These are phyloP conservation scores for Crithidia expoeki DNA, from an alignment of 208 protist genomes.

Conservation along the genomic window DNA sequence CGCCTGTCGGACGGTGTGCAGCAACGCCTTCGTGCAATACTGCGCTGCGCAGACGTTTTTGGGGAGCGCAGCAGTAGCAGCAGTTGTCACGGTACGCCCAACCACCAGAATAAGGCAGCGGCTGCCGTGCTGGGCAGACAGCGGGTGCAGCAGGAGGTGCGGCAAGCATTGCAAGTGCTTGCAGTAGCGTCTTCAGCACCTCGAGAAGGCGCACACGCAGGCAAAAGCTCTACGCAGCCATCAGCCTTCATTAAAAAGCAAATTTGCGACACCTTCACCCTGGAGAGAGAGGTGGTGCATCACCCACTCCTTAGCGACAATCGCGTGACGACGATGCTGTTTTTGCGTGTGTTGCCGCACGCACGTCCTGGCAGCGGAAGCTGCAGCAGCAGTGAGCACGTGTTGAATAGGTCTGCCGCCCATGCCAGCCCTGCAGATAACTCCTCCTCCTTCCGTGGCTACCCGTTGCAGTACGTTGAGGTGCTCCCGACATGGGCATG, in stretches of 20 bases:
- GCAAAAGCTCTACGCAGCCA: too few relatives aligned
- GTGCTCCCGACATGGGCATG: slow-evolving; percentile 29
- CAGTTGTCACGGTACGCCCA: neutral
- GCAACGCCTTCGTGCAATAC: slow-evolving; percentile 28
- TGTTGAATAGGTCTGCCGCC: neutral
- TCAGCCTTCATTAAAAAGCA: too few relatives aligned
- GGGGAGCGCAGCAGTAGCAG: slow-evolving; percentile 7
- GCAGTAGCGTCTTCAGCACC: neutral
- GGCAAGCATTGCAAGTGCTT: neutral
- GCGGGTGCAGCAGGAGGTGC: slow-evolving; percentile 14
- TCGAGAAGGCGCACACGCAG: too few relatives aligned
- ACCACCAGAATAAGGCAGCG: neutral
- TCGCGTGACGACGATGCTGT: slow-evolving; percentile 20
- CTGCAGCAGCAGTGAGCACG: too few relatives aligned
- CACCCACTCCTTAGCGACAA: neutral
- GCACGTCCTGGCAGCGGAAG: slow-evolving; percentile 13
- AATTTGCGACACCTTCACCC: slow-evolving; percentile 2
- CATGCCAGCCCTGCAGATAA: neutral
- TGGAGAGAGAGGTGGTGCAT: neutral
- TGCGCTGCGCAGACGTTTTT: slow-evolving; percentile 3
- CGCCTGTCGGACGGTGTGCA: slow-evolving; percentile 31
- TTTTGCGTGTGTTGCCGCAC: slow-evolving; percentile 31
- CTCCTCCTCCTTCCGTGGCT: slow-evolving; percentile 20
- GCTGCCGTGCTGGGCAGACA: neutral
- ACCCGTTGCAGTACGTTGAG: slow-evolving; percentile 33